A percentile compares a stretch with the other conserved stretches of the same genome.
phyloP scores from a whole-genome alignment of 2,329 filamentous ascomycete genomes.

The Penicillium glabrum region DNA sequence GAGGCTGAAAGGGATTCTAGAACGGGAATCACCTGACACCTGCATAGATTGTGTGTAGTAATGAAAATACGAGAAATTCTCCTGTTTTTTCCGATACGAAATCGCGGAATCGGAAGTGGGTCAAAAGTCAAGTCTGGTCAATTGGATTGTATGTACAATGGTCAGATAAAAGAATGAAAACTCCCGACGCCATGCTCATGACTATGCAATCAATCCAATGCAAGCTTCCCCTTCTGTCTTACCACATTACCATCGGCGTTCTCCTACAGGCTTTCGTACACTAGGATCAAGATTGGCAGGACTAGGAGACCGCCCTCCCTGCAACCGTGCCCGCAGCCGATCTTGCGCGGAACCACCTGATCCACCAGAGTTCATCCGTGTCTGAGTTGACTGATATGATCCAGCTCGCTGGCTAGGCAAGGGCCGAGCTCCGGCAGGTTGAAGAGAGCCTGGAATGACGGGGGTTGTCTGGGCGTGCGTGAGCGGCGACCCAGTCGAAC shows the following conservation, averaged over 20 bases:
- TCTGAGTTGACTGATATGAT: constrained; percentile 64
- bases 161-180: constrained; percentile 1
- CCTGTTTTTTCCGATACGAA: no score
- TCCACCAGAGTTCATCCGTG: constrained; percentile 27
- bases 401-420: constrained; percentile 72
- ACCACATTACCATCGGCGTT: constrained; percentile 15
- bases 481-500: constrained; percentile 17
- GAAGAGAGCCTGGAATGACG: constrained; percentile 15
- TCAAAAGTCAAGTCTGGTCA: not conserved
- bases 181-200: constrained; percentile 22
- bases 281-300: constrained; percentile 32
- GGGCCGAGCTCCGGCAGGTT: constrained; percentile 51
- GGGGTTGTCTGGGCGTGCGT: constrained; percentile 24
- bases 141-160: not conserved
- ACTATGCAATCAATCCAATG: constrained; percentile 13
- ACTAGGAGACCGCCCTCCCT: constrained; percentile 51
- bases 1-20: not conserved
- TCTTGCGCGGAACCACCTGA: constrained; percentile 65
- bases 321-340: constrained; percentile 75
- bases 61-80: not conserved
- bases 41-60: not conserved
- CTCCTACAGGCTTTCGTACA: constrained; percentile 35
- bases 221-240: not conserved
- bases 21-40: not conserved
- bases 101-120: not conserved